Conservation (phyloP, 768 basidiomycete species). For the Leccinum imitatum region DNA sequence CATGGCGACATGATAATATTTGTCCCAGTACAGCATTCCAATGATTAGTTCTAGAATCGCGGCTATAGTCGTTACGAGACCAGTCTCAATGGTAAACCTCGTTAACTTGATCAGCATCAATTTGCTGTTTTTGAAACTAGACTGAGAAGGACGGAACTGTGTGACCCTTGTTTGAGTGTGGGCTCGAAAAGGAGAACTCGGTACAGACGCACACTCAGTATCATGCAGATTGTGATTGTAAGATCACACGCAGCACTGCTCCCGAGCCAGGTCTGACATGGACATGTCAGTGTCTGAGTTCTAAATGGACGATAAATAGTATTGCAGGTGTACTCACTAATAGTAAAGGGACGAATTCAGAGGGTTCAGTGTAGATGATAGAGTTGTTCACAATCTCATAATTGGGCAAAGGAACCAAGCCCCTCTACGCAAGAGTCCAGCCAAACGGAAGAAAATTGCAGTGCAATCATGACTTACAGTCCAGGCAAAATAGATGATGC, state of each 20-base stretch:
- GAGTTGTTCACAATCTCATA: not conserved
- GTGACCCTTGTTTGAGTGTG: not conserved
- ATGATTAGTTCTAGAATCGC: slow-evolving; percentile 12
- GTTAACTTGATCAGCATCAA: slow-evolving; percentile 6
- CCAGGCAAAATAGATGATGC: slow-evolving; percentile 2
- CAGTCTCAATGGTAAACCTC: slow-evolving; percentile 16
- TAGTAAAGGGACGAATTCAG: too few relatives aligned
- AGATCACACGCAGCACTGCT: slow-evolving; percentile 19
- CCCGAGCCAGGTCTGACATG: slow-evolving; percentile 22
- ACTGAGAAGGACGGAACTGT: not conserved
- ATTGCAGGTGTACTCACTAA: not conserved
- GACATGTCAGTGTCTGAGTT: not conserved
- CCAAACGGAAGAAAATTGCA: too few relatives aligned
- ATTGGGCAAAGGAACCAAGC: too few relatives aligned
- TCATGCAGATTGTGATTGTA: slow-evolving; percentile 22
- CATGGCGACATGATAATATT: slow-evolving; percentile 11
- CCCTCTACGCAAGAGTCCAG: too few relatives aligned
- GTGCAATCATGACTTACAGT: not conserved
- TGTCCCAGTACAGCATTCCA: not conserved
- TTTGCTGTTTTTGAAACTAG: not conserved
- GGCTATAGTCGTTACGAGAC: slow-evolving; percentile 13
- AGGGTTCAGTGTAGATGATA: not conserved
- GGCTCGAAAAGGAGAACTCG: not conserved
- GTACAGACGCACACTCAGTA: not conserved
- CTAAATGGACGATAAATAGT: not conserved